Base-by-base conservation (phyloP, 2,329 filamentous ascomycete genomes). In the Dothistroma septosporum region DNA sequence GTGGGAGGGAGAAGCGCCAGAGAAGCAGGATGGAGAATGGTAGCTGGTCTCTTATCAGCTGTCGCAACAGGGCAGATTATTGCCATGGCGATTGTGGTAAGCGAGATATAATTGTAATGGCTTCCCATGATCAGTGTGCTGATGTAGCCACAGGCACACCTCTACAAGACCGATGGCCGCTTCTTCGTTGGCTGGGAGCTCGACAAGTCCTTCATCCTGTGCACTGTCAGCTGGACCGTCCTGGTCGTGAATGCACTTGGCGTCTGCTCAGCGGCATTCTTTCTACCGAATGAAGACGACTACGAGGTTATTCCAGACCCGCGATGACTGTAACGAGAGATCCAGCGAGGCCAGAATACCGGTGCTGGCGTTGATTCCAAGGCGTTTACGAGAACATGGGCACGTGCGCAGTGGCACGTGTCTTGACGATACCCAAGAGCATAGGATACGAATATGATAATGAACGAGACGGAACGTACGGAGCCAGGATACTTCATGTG, bases 171-270 rank as follows among this genome's bases (percentile, higher is more conserved):
- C 71, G 90, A 96, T 73, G 85, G 89, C 53, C 87, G 90, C 68
- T 97, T 97, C 74, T 86, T 87, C 70, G 82, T 88, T 19, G 92
- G 91, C 61, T 97, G 91, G 90, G 81, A 82, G 61, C 82, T 97
- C 58, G 92, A 90, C 70, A 85, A 83, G 57, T 90, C 89, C 0
- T 97, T 90, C 85, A 83, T 88, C 33, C 83, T 96, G 14, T 80
- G 76, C 73, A 87, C 83, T 24, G 78, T 83, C 28, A 85, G 83
- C 67, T 87, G 84, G 83, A 78, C 76, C 57, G 72, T 85, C 2
- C 76, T 83, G 61, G 66, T 83, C 35, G 63, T 85, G 16, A 81
- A 83, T 59, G 80, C 79, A 0, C 71, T 80, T 14, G 85, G 83
- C 12, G 79, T 97, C 57, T 79, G 83, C 0, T 76, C 85, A 11